phyloP scores from a whole-genome alignment of 345 rosid species.

The Excoecaria cochinchinensis region DNA sequence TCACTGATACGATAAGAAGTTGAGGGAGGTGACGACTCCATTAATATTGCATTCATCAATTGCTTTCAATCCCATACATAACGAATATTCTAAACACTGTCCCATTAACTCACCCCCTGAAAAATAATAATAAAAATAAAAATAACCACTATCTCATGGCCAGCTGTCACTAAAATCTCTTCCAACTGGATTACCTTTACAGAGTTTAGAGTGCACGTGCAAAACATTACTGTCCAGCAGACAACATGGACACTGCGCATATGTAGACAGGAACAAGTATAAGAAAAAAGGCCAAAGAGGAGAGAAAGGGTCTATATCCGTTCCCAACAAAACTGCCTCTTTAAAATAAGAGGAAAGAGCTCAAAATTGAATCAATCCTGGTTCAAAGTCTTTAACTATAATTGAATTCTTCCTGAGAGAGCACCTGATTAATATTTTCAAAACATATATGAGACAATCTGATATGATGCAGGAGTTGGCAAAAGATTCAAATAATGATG shows the following conservation, averaged over 20 bases:
- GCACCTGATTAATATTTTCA: background rate
- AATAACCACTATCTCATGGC: background rate
- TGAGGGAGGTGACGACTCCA: background rate
- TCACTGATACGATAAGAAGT: background rate
- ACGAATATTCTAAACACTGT: background rate
- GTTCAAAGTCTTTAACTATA: background rate
- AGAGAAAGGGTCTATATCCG: background rate
- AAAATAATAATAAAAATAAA: background rate
- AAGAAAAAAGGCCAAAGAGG: background rate
- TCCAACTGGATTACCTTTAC: background rate
- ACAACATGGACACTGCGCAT: background rate
- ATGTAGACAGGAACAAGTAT: background rate
- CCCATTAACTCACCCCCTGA: background rate
- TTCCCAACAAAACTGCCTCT: background rate
- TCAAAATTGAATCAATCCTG: background rate
- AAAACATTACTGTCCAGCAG: background rate
- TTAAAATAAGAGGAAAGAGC: background rate
- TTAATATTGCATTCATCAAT: background rate
- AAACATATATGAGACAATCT: background rate
- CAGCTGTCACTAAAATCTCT: background rate
- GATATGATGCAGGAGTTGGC: background rate
- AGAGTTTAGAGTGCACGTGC: background rate
- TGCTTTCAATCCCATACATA: background rate
- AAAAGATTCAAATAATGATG: background rate
- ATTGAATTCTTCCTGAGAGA: slow-evolving; percentile 7